Percentiles rank a stretch among this genome's conserved stretches.
These are phyloP conservation scores for Pythium dissotocum DNA, from an alignment of 352 stramenopile genomes.

Conservation along the genomic window DNA sequence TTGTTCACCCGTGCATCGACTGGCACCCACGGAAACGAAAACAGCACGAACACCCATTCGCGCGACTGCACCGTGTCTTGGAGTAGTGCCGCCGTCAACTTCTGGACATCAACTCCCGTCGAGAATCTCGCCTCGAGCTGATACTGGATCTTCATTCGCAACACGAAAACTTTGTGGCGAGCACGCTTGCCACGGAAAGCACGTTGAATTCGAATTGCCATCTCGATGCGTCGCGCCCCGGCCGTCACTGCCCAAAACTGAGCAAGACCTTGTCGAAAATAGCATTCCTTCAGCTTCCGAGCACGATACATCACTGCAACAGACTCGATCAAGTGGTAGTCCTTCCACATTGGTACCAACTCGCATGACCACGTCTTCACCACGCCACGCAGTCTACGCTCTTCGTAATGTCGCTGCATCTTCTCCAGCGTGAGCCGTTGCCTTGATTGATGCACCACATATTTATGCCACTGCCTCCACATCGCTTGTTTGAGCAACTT, in stretches of 20 bases:
- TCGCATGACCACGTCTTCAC: slow-evolving; percentile 22
- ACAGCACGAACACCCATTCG: slow-evolving; percentile 40
- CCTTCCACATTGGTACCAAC: slow-evolving; percentile 30
- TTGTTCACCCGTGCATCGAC: slow-evolving; percentile 5
- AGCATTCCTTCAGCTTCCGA: slow-evolving; percentile 20
- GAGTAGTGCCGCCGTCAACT: slow-evolving; percentile 22
- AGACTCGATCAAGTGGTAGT: slow-evolving; percentile 26
- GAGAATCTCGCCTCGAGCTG: slow-evolving; percentile 30
- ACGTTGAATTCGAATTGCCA: slow-evolving; percentile 41
- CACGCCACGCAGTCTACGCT: not conserved
- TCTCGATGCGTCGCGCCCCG: slow-evolving; percentile 28
- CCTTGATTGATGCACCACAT: slow-evolving; percentile 20
- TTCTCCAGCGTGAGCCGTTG: slow-evolving; percentile 1
- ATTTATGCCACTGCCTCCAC: slow-evolving; percentile 25
- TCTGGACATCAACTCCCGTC: slow-evolving; percentile 21
- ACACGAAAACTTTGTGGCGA: slow-evolving; percentile 31
- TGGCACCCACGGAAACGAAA: slow-evolving; percentile 37
- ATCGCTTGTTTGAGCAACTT: not conserved
- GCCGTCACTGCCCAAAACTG: slow-evolving; percentile 40
- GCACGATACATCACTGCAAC: slow-evolving; percentile 26
- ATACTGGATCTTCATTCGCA: slow-evolving; percentile 41
- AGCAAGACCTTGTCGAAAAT: slow-evolving; percentile 32
- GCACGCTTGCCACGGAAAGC: slow-evolving; percentile 31
- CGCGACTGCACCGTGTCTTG: slow-evolving; percentile 18
- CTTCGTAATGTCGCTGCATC: slow-evolving; percentile 26